phyloP scores from a whole-genome alignment of 179 eudicot species.

The Vitellaria paradoxa region DNA sequence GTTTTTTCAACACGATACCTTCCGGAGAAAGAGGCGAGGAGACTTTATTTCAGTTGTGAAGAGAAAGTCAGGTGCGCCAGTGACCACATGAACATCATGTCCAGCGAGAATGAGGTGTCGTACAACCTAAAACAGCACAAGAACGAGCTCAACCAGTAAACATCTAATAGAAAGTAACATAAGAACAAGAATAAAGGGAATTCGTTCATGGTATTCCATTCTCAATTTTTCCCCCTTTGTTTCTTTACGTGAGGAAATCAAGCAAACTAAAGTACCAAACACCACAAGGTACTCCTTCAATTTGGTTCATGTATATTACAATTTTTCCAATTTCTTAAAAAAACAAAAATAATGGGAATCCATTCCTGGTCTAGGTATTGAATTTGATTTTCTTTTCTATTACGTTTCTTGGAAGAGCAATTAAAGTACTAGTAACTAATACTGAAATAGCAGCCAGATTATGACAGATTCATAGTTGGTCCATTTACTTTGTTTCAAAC shows the following conservation, averaged over 20 bases:
- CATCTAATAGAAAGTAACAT: neutral
- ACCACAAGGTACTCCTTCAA: neutral
- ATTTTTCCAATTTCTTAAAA: neutral
- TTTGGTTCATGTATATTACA: neutral
- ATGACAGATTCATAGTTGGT: too few relatives aligned
- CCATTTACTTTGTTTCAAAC: too few relatives aligned
- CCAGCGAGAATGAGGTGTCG: slow-evolving; percentile 92
- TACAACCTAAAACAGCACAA: slow-evolving; percentile 55
- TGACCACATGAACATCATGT: slow-evolving; percentile 91
- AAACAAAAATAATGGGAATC: neutral
- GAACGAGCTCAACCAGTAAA: neutral
- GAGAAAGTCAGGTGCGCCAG: slow-evolving; percentile 98
- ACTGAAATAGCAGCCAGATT: too few relatives aligned
- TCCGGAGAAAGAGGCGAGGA: slow-evolving; percentile 85
- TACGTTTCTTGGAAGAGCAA: neutral
- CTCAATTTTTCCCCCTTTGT: neutral
- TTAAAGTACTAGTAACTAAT: too few relatives aligned
- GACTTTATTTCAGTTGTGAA: slow-evolving; percentile 91
- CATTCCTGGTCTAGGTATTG: neutral
- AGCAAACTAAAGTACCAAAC: neutral
- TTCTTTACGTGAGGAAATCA: neutral
- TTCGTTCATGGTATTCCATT: neutral
- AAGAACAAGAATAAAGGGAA: neutral
- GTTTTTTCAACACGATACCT: slow-evolving; percentile 37
- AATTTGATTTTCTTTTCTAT: neutral